A percentile compares a stretch with the other conserved stretches of the same genome.
These are phyloP conservation scores for Aurantiochytrium sp. DNA, from an alignment of 108 stramenopile genomes.

Conservation along the genomic window DNA sequence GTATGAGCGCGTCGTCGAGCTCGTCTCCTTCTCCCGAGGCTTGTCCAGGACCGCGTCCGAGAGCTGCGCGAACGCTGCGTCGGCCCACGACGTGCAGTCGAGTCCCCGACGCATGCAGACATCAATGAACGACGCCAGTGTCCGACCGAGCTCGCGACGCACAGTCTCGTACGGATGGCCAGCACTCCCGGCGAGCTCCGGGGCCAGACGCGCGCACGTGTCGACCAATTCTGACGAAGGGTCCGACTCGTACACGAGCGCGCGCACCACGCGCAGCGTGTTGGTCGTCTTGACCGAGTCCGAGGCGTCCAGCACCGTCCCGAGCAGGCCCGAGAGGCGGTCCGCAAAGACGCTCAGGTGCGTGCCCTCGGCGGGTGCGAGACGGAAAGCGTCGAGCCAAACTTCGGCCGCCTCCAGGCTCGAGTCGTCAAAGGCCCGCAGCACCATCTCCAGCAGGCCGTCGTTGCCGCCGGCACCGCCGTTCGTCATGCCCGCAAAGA, in stretches of 20 bases:
- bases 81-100: neutral
- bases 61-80: neutral
- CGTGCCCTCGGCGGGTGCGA: neutral
- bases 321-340: neutral
- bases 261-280: neutral
- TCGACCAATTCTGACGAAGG: neutral
- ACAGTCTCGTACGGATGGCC: constrained; percentile 10
- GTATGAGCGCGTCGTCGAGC: neutral
- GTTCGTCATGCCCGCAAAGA: neutral
- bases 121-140: neutral
- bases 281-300: neutral
- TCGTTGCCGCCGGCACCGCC: neutral
- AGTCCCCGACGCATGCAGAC: neutral
- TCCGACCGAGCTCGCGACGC: neutral
- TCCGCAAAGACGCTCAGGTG: neutral
- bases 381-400: constrained; percentile 10
- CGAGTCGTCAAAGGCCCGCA: neutral
- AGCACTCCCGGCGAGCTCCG: neutral
- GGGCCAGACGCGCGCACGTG: neutral
- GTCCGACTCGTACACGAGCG: neutral
- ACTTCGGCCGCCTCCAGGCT: constrained; percentile 12
- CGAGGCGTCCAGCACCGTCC: neutral
- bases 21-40: constrained; percentile 3
- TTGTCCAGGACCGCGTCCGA: neutral
- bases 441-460: neutral